These are phyloP conservation scores for Phialocephala sp. DNA, from an alignment of 2,329 filamentous ascomycete species.

Conservation along the genomic window DNA sequence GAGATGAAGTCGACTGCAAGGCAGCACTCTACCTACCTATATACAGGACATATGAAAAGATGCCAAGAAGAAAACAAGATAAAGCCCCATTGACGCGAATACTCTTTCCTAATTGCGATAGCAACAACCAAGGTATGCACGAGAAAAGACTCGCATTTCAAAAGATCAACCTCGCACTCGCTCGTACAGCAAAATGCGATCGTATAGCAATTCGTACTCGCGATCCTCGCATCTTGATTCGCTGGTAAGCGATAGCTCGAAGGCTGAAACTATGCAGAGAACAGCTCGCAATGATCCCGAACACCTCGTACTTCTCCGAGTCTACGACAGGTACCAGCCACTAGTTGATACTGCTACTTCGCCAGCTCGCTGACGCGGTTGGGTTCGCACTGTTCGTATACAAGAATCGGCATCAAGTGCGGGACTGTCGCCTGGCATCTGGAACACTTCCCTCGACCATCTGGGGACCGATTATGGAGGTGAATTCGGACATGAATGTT, in stretches of 20 bases:
- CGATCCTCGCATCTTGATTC: background rate
- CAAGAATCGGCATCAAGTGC: background rate
- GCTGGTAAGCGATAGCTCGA: slow-evolving; percentile 5
- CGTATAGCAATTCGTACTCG: background rate
- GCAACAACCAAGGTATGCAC: background rate
- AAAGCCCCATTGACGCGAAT: background rate
- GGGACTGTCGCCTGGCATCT: background rate
- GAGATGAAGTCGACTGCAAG: slow-evolving; percentile 15
- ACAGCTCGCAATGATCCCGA: background rate
- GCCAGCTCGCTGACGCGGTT: slow-evolving; percentile 1
- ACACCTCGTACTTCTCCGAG: background rate
- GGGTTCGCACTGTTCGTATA: slow-evolving; percentile 9
- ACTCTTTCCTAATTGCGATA: background rate
- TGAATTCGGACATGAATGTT: slow-evolving; percentile 9
- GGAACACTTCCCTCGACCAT: background rate
- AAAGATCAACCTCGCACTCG: slow-evolving; percentile 1
- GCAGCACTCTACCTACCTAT: slow-evolving; percentile 12
- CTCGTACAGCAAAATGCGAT: no score
- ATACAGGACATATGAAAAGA: slow-evolving; percentile 8
- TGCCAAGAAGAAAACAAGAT: background rate
- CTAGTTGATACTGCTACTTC: background rate
- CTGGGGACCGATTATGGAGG: background rate
- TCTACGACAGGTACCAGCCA: background rate
- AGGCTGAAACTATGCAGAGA: no score
- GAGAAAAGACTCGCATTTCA: background rate